Conservation (phyloP, 73 alveolate species). For the Tetrahymena thermophila region DNA sequence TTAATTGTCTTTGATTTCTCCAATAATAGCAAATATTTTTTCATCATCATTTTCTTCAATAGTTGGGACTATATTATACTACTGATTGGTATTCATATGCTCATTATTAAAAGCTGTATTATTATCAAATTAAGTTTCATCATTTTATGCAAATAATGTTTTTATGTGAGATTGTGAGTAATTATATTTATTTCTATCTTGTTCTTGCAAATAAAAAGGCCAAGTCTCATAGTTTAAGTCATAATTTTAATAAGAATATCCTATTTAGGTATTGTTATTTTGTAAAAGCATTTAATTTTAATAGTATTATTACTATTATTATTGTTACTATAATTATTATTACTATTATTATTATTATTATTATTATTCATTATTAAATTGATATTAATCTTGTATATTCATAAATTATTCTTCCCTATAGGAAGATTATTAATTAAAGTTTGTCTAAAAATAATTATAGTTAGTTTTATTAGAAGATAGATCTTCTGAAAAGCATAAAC, state of each 20-base stretch:
- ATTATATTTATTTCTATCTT: background rate
- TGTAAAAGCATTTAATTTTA: no score
- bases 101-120: background rate
- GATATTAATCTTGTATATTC: no score
- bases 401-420: no score
- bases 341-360: no score
- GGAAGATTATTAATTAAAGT: no score
- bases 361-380: background rate
- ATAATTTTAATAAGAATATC: background rate
- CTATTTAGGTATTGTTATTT: background rate
- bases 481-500: background rate
- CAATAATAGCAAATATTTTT: background rate
- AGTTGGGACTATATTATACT: no score
- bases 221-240: background rate
- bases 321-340: no score
- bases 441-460: no score
- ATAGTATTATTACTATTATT: no score
- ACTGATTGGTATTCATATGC: background rate
- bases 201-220: background rate
- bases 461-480: no score
- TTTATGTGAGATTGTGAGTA: background rate
- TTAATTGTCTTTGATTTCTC: background rate
- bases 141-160: background rate
- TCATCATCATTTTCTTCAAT: background rate
- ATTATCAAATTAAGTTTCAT: background rate